A percentile compares a stretch with the other conserved stretches of the same genome.
These are phyloP conservation scores for Opeltia flavorubescens DNA, from an alignment of 495 filamentous ascomycete species.

Conservation along the genomic window DNA sequence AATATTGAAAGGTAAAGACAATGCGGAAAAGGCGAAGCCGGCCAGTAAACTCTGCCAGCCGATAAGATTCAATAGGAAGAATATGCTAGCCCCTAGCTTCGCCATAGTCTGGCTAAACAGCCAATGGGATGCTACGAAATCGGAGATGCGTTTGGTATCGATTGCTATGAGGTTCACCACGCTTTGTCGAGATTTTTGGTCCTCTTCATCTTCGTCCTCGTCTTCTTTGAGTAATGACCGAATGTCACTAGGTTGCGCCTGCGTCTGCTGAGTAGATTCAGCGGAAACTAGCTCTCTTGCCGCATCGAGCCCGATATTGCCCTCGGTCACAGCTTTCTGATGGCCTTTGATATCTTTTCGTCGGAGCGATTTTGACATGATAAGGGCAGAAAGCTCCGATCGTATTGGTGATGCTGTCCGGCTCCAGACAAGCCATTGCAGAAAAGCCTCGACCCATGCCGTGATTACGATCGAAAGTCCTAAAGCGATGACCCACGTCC, in stretches of 20 bases:
- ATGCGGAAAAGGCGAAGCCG: slow-evolving; percentile 47
- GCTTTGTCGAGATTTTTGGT: slow-evolving; percentile 56
- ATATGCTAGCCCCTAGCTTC: slow-evolving; percentile 48
- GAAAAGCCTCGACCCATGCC: slow-evolving; percentile 44
- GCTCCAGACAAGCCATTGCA: slow-evolving; percentile 52
- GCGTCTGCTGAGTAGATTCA: slow-evolving; percentile 12
- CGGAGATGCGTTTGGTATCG: slow-evolving; percentile 57
- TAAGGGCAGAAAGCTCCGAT: slow-evolving; percentile 52
- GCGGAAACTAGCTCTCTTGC: background rate
- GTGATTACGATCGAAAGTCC: slow-evolving; percentile 39
- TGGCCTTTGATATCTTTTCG: slow-evolving; percentile 61
- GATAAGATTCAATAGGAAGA: slow-evolving; percentile 53
- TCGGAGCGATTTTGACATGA: slow-evolving; percentile 67
- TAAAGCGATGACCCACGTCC: slow-evolving; percentile 55
- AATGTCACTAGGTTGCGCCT: slow-evolving; percentile 8
- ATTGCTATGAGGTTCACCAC: slow-evolving; percentile 71
- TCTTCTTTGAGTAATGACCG: slow-evolving; percentile 13
- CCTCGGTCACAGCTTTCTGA: slow-evolving; percentile 23
- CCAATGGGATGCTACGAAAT: slow-evolving; percentile 53
- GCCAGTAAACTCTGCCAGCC: slow-evolving; percentile 58
- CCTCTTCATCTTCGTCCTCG: slow-evolving; percentile 37
- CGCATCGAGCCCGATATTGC: background rate
- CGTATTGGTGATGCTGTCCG: slow-evolving; percentile 51
- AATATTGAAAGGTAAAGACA: slow-evolving; percentile 56
- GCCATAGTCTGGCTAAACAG: slow-evolving; percentile 43